Conservation (phyloP, 2,329 filamentous ascomycete species). For the Hortaea werneckii region DNA sequence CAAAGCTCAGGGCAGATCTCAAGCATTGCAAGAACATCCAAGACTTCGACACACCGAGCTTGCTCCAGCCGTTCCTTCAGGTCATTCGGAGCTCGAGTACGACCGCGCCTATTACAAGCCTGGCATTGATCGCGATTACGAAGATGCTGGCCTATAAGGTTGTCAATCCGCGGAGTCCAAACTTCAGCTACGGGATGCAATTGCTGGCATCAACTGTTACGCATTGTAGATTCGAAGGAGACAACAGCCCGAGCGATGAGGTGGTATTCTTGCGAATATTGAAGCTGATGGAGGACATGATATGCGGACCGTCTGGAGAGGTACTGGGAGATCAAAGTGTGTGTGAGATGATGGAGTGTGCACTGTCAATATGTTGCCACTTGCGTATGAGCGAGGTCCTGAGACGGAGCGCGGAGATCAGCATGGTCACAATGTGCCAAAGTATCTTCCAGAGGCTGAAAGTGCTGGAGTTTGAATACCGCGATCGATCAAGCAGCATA, state of each 20-base stretch:
- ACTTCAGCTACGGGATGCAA: conserved; percentile 87
- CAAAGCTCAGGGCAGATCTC: conserved; percentile 76
- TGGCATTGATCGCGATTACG: conserved; percentile 84
- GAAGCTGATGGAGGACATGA: conserved; percentile 97
- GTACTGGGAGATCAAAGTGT: conserved; percentile 96
- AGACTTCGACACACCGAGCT: conserved; percentile 75
- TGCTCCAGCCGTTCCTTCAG: conserved; percentile 89
- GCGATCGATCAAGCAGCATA: conserved; percentile 54
- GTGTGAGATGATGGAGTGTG: conserved; percentile 99
- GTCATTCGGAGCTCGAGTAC: conserved; percentile 95
- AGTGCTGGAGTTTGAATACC: conserved; percentile 63
- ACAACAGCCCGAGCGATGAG: conserved; percentile 87
- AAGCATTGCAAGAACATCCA: conserved; percentile 80
- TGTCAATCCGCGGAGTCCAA: conserved; percentile 72
- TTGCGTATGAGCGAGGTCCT: conserved; percentile 82
- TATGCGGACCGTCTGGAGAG: conserved; percentile 83
- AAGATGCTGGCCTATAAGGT: conserved; percentile 97
- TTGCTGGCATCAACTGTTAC: conserved; percentile 89
- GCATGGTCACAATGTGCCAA: conserved; percentile 98
- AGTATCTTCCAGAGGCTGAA: conserved; percentile 93
- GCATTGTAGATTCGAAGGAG: conserved; percentile 94
- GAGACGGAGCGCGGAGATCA: conserved; percentile 82
- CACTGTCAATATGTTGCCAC: conserved; percentile 93
- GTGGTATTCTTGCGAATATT: conserved; percentile 89
- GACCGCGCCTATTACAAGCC: conserved; percentile 88